A percentile compares a stretch with the other conserved stretches of the same genome.
phyloP scores from a whole-genome alignment of 202 grass and related monocot genomes.

The Tripidium arundinaceum region DNA sequence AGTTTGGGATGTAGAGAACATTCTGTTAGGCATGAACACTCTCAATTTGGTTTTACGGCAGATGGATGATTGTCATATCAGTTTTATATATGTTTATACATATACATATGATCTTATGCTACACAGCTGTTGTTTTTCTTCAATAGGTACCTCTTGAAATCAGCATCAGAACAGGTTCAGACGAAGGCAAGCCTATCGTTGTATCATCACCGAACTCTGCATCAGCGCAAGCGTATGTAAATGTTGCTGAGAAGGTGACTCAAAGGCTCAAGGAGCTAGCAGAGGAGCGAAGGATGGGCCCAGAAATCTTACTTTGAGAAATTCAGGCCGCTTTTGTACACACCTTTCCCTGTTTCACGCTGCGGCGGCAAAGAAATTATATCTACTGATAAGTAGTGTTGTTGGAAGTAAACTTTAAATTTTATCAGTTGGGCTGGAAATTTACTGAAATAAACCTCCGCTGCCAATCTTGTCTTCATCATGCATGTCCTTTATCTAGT shows the following conservation, averaged over 20 bases:
- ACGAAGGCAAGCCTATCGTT: slow-evolving; percentile 74
- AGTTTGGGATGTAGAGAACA: neutral
- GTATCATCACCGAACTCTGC: slow-evolving; percentile 59
- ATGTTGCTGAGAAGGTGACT: slow-evolving; percentile 66
- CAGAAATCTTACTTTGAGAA: slow-evolving; percentile 66
- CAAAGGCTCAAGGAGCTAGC: slow-evolving; percentile 65
- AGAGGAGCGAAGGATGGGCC: slow-evolving; percentile 43
- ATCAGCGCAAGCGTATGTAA: slow-evolving; percentile 58
- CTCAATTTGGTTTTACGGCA: neutral
- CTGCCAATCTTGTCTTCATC: no score
- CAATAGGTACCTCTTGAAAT: slow-evolving; percentile 84
- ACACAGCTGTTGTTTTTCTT: neutral
- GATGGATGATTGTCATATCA: neutral
- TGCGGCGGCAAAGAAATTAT: neutral
- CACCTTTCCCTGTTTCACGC: neutral
- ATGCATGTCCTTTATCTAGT: no score
- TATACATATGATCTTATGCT: slow-evolving; percentile 3
- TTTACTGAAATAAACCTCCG: neutral
- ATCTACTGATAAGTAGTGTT: neutral
- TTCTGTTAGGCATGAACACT: neutral
- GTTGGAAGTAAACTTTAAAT: neutral
- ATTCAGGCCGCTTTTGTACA: neutral
- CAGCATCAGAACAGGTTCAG: slow-evolving; percentile 69
- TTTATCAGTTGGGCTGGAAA: neutral
- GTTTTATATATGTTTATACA: neutral